phyloP scores from a whole-genome alignment of 2,329 filamentous ascomycete genomes.

The Xylariales sp. region DNA sequence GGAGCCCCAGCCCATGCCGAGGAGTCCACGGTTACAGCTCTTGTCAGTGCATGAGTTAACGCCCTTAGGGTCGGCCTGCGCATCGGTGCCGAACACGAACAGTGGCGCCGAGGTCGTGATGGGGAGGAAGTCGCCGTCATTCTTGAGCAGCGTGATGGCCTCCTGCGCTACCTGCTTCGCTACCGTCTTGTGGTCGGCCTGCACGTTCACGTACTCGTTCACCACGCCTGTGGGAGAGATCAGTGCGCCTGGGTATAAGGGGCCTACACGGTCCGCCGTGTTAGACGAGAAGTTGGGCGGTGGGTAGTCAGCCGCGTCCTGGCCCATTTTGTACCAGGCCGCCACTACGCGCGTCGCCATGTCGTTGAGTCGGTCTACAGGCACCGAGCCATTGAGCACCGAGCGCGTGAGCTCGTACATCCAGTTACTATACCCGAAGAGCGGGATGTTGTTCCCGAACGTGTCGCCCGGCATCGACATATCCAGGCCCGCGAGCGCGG shows the following conservation, averaged over 20 bases:
- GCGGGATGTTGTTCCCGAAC: conserved; percentile 57
- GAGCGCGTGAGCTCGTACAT: conserved; percentile 65
- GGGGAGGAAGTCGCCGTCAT: conserved; percentile 71
- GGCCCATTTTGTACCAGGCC: conserved; percentile 69
- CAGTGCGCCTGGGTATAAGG: conserved; percentile 67
- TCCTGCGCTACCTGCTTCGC: conserved; percentile 67
- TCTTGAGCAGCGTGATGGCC: conserved; percentile 69
- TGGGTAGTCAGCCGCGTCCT: conserved; percentile 65
- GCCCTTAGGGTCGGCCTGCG: conserved; percentile 62
- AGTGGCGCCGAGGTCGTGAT: conserved; percentile 53
- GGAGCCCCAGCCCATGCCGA: conserved; percentile 80
- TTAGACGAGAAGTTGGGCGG: conserved; percentile 69
- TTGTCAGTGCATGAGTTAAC: conserved; percentile 75
- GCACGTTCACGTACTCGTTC: conserved; percentile 76
- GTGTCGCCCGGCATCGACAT: conserved; percentile 70
- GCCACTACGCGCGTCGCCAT: conserved; percentile 67
- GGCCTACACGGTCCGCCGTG: conserved; percentile 65
- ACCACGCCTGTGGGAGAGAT: conserved; percentile 71
- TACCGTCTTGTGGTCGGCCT: conserved; percentile 62
- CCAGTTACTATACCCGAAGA: conserved; percentile 66
- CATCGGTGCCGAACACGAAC: conserved; percentile 66
- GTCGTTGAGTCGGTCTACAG: conserved; percentile 66
- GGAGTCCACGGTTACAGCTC: conserved; percentile 74
- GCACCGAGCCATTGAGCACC: conserved; percentile 67
- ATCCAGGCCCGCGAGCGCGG: conserved; percentile 79